Percentiles rank a stretch among this genome's conserved stretches.
phyloP scores from a whole-genome alignment of 139 green algal genomes.

The Spirogloea muscicola region DNA sequence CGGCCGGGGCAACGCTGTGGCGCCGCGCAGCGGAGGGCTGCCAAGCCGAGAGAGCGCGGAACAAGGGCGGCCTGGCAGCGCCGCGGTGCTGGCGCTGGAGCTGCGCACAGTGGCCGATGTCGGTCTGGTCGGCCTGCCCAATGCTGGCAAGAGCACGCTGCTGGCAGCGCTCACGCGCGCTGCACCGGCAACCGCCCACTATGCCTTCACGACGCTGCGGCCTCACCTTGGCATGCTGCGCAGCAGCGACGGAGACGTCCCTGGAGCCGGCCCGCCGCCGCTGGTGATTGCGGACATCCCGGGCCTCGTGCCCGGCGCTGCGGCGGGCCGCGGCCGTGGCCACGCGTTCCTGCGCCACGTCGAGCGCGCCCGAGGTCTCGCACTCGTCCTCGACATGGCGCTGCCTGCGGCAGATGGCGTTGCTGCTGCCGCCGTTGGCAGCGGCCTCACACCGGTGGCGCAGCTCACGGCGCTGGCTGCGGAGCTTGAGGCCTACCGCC shows the following conservation, averaged over 20 bases:
- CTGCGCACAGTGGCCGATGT: slow-evolving; percentile 31
- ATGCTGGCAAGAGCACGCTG: slow-evolving; percentile 90
- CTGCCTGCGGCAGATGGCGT: not conserved
- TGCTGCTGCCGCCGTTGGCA: not conserved
- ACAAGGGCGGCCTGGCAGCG: not conserved
- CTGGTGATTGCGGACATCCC: slow-evolving; percentile 72
- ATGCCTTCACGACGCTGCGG: slow-evolving; percentile 96
- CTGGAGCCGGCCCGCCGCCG: too few species aligned
- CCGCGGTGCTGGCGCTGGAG: slow-evolving; percentile 15
- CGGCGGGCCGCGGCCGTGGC: slow-evolving; percentile 43
- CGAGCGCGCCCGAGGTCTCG: slow-evolving; percentile 40
- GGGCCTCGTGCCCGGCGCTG: slow-evolving; percentile 83
- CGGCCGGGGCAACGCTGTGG: slow-evolving; percentile 18
- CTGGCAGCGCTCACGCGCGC: slow-evolving; percentile 69
- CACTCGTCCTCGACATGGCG: slow-evolving; percentile 47
- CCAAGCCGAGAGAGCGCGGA: slow-evolving; percentile 15
- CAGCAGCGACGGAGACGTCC: slow-evolving; percentile 8
- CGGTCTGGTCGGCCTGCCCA: slow-evolving; percentile 76
- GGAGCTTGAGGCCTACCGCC: slow-evolving; percentile 45
- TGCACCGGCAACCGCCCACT: slow-evolving; percentile 70
- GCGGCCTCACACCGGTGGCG: slow-evolving; percentile 14
- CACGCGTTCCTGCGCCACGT: slow-evolving; percentile 50
- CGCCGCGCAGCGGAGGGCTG: slow-evolving; percentile 1
- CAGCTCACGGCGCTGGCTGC: slow-evolving; percentile 17
- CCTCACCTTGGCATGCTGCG: slow-evolving; percentile 78